Base-by-base conservation (phyloP, 2,329 filamentous ascomycete species). In the Fusarium anthophilum region DNA sequence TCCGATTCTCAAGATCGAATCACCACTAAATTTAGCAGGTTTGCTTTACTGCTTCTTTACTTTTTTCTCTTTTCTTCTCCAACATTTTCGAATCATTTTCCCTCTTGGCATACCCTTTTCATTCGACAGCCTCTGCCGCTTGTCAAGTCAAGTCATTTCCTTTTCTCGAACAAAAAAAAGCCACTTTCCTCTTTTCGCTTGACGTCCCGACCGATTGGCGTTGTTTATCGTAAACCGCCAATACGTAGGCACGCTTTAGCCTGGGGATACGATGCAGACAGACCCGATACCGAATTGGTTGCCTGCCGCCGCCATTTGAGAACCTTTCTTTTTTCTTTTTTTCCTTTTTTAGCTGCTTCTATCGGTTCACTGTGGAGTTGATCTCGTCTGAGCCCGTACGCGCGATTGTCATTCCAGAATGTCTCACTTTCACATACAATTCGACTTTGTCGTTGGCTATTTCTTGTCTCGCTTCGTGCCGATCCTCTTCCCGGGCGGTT, bases 291-390 rank as follows among this genome's bases (percentile, higher is more conserved):
- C 50, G 30, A 55, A 44, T 43, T 47, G 45, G 28, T n/a, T 61
- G 55, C 61, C 63, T 62, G 41, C 30, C 66, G 41, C 30, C 66
- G 30, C 43, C 45, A 58, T 20, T 53, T 20, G 41, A 65, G 30
- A 69, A 37, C 18, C 26, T 39, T 55, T 63, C 10, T 22, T 22
- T 24, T 32, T 50, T n/a, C 17, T 8, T 5, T 11, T 50, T n/a
- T n/a, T 5, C 10, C 20, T 22, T 24, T 26, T 58, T 56, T 38
- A 37, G 56, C 30, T 51, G 39, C 24, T 61, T 39, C 51, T 66
- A 64, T 65, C 47, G 53, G 57, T 68, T 74, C 63, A 53, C 66
- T 70, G 73, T 72, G 74, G 74, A 72, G 67, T 64, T 55, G 47
- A 58, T 66, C 56, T 73, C 51, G 68, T 63, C 26, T 44, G 58